Evolutionary conservation across 495 filamentous ascomycete species (phyloP), one percentile per base, ranked within the genome.

Genomic region (Penicillium parvum): DNA sequence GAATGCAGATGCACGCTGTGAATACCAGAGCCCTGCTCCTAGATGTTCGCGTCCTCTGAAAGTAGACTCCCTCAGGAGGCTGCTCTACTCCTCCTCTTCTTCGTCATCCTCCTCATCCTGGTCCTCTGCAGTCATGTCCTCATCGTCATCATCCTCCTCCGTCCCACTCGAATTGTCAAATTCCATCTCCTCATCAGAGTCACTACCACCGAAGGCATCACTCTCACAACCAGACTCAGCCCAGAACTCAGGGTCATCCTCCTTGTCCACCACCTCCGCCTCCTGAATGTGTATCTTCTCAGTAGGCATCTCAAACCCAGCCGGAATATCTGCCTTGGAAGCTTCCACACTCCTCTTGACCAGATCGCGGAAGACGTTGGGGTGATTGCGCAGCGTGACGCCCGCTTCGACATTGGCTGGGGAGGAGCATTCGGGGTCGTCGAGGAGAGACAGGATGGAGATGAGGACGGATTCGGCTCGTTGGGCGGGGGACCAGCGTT

Each of bases 331-430:
- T 46, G 71, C 57, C 66, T 84, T 88, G 7, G 84, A 88, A 18
- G 55, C 61, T 53, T 90, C 83, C 2, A 91, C 85, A 32, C 86
- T 78, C 23, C 76, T 73, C 40, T 68, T 71, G 3, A 91, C 90
- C 48, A 69, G 76, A 35, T 68, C 60, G 59, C 86, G 84, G 68
- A 90, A 98, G 18, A 60, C 51, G 5, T 73, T 70, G 3, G 78
- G 77, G 16, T 84, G 59, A 42, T 87, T 86, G 40, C 92, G 80
- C 36, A 95, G 78, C 76, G 90, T 77, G 9, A 96, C 84, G 19
- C 85, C 79, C 8, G 92, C 92, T 54, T 97, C 91, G 36, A 97
- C 92, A 53, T 98, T 97, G 43, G 92, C 92, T 0, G 92, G 88
- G 4, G 88, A 95, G 44, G 81, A 86, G 49, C 91, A 85, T 60